Evolutionary conservation across 1,284 basidiomycete species (phyloP), one percentile per base, ranked within the genome.

Genomic region (Irpex sp.): DNA sequence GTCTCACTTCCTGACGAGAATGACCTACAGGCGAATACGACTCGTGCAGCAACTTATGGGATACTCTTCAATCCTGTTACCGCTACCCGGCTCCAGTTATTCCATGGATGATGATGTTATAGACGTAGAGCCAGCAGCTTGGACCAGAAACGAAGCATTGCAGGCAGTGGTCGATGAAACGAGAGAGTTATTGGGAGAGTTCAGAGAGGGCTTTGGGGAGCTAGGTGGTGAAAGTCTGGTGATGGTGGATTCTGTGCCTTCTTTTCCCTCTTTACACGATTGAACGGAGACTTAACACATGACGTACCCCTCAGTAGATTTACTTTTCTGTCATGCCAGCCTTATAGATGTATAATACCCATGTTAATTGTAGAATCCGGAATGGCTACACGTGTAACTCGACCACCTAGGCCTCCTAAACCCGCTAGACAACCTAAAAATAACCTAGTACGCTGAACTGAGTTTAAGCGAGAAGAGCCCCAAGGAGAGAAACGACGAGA

Each of bases 41-140:
- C 70, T 81, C 1, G 84, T 88, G 31, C 88, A 90, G 73, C 77
- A 76, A 9, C 80, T 78, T 62, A 80, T 88, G 77, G 88, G 89
- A 1, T 90, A 89, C 69, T 51, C n/a, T 11, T 77, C 81, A 15
- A 69, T 75, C 1, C 74, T 88, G 33, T 73, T 88, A 26, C 83
- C 84, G 4, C 64, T 82, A 53, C 81, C 79, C 9, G 68, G 64
- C 1, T 70, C 68, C 5, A 67, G 60, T 19, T 66, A 63, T 36
- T 69, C 65, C 15, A 68, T 71, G 13, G 71, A 69, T 51, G 69
- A 21, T 73, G 69, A 35, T 68, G 31, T 33, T 33, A 6, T 68
- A 5, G 68, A 73, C 11, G 70, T 68, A 21, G 74, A 74, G 9
- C 70, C 76, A 56, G 77, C 75, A 58, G 78, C 79, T 26, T 89